Conservation (phyloP, 441 rosid species). For the Erodium moschatum region DNA sequence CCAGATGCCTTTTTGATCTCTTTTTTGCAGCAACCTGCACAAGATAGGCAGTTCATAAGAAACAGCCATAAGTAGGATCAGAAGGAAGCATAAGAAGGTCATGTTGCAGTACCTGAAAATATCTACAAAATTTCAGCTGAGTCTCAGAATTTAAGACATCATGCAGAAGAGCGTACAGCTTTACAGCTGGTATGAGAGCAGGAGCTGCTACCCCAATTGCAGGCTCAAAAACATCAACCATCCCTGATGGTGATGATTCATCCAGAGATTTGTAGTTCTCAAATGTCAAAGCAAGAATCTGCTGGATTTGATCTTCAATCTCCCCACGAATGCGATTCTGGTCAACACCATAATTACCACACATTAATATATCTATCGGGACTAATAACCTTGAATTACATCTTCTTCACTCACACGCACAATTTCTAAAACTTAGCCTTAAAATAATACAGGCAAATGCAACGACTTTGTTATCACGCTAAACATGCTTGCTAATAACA, state of each 20-base stretch:
- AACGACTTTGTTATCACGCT: neutral
- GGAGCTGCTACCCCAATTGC: slow-evolving; percentile 81
- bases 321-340: slow-evolving; percentile 91
- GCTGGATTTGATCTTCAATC: slow-evolving; percentile 90
- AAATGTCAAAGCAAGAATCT: slow-evolving; percentile 66
- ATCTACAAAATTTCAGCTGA: slow-evolving; percentile 70
- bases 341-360: slow-evolving; percentile 18
- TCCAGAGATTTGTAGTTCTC: slow-evolving; percentile 93
- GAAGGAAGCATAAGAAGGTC: slow-evolving; percentile 11
- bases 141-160: slow-evolving; percentile 88
- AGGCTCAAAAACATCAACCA: slow-evolving; percentile 58
- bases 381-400: slow-evolving; percentile 5
- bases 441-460: neutral
- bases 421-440: neutral
- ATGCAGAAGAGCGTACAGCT: slow-evolving; percentile 78
- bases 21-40: slow-evolving; percentile 77
- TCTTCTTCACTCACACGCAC: neutral
- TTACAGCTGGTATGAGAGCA: slow-evolving; percentile 79
- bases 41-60: slow-evolving; percentile 18
- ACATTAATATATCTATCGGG: slow-evolving; percentile 14
- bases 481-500: neutral
- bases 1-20: slow-evolving; percentile 73
- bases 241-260: slow-evolving; percentile 69
- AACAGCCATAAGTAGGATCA: slow-evolving; percentile 8
- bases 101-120: slow-evolving; percentile 61